phyloP scores from a whole-genome alignment of 2,329 filamentous ascomycete species.

The Pyricularia grisea region DNA sequence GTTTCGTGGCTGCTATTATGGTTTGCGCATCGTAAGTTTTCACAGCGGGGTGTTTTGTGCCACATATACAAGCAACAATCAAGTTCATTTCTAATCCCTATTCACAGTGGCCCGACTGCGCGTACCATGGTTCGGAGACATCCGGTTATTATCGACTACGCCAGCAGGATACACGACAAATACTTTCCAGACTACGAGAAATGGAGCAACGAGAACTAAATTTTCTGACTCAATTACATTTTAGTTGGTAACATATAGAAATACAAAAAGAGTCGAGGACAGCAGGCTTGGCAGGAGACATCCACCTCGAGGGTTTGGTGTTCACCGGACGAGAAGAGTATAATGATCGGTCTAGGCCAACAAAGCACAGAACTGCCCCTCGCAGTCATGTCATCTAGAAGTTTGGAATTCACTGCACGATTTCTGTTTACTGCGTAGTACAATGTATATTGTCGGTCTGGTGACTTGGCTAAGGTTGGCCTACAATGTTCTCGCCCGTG shows the following conservation, averaged over 20 bases:
- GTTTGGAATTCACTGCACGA: neutral
- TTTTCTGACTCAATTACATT: neutral
- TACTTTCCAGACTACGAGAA: conserved; percentile 50
- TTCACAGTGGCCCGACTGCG: conserved; percentile 34
- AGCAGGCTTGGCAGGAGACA: neutral
- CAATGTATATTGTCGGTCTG: neutral
- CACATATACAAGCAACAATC: conserved; percentile 3
- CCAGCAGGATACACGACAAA: conserved; percentile 39
- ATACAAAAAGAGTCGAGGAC: neutral
- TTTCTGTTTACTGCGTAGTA: neutral
- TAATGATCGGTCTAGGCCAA: neutral
- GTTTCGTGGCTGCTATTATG: conserved; percentile 43
- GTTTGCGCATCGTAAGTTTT: conserved; percentile 41
- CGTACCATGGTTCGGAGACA: conserved; percentile 32
- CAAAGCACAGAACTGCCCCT: neutral
- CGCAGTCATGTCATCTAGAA: neutral
- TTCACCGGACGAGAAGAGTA: neutral
- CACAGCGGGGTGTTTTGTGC: neutral
- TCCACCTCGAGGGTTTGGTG: neutral
- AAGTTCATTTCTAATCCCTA: conserved; percentile 5
- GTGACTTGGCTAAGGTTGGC: neutral
- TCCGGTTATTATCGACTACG: conserved; percentile 45
- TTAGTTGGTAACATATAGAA: neutral
- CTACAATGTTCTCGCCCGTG: neutral
- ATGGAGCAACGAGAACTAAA: conserved; percentile 15